phyloP scores from a whole-genome alignment of 2,329 filamentous ascomycete species.

The Fusarium hainanense region DNA sequence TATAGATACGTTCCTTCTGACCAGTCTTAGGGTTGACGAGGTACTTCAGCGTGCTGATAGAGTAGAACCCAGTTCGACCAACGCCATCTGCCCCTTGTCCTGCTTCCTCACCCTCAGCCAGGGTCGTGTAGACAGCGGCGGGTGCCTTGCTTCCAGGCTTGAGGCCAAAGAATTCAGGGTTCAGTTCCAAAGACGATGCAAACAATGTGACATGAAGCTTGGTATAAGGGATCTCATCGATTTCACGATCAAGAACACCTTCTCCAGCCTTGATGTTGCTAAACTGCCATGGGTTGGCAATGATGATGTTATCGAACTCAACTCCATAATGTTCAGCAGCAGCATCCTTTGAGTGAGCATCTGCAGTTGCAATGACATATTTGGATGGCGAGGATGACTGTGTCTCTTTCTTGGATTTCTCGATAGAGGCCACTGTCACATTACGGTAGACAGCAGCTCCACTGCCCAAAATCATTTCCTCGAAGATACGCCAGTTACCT shows the following conservation, averaged over 20 bases:
- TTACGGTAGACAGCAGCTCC: slow-evolving; percentile 71
- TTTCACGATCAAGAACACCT: slow-evolving; percentile 73
- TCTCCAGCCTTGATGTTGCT: slow-evolving; percentile 73
- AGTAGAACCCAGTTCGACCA: slow-evolving; percentile 84
- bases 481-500: slow-evolving; percentile 96
- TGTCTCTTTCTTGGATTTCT: slow-evolving; percentile 58
- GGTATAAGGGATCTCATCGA: slow-evolving; percentile 87
- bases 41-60: slow-evolving; percentile 77
- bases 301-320: slow-evolving; percentile 80
- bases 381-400: slow-evolving; percentile 53
- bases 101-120: slow-evolving; percentile 68
- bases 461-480: slow-evolving; percentile 77
- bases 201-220: slow-evolving; percentile 91
- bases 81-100: slow-evolving; percentile 66
- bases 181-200: slow-evolving; percentile 78
- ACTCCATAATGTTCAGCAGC: slow-evolving; percentile 57
- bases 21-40: slow-evolving; percentile 69
- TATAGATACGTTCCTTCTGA: slow-evolving; percentile 69
- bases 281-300: slow-evolving; percentile 87
- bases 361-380: slow-evolving; percentile 59
- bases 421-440: slow-evolving; percentile 73
- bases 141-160: slow-evolving; percentile 69
- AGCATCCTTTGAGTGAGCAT: slow-evolving; percentile 33
- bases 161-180: slow-evolving; percentile 77
- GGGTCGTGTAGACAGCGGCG: slow-evolving; percentile 83